These are phyloP conservation scores for Ophiostoma novo-ulmi DNA, from an alignment of 2,329 filamentous ascomycete species.

Conservation along the genomic window DNA sequence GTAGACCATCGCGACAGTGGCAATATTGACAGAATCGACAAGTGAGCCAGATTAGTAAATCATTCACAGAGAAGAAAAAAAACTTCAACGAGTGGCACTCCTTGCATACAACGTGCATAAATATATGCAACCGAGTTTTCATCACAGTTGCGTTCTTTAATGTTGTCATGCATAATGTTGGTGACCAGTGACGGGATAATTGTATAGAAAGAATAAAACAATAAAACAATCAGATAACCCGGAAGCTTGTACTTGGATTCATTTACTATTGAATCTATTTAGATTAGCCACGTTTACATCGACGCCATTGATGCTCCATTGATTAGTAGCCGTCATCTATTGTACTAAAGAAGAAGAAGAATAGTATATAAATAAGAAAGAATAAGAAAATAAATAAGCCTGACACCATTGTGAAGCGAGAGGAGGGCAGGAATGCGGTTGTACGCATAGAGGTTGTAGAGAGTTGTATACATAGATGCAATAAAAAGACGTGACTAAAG, in stretches of 20 bases:
- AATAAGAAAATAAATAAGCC: background rate
- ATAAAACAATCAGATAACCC: background rate
- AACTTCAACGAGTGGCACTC: background rate
- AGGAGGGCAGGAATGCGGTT: background rate
- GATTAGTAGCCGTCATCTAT: background rate
- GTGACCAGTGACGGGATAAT: background rate
- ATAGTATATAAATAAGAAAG: background rate
- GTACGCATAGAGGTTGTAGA: background rate
- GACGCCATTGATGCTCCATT: background rate
- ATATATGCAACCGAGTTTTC: constrained; percentile 4
- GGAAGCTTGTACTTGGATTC: background rate
- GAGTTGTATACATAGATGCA: background rate
- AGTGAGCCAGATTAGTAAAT: background rate
- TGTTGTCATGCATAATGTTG: background rate
- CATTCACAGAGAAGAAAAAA: background rate
- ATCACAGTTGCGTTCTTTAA: background rate
- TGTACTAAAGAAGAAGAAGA: background rate
- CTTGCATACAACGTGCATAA: background rate
- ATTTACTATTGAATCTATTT: background rate
- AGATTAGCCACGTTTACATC: background rate
- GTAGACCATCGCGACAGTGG: background rate
- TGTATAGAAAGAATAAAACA: background rate
- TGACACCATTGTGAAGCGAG: background rate
- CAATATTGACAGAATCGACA: background rate
- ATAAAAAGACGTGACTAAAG: background rate